Conservation (phyloP, 2,329 filamentous ascomycete genomes). For the Neonectria hederae region DNA sequence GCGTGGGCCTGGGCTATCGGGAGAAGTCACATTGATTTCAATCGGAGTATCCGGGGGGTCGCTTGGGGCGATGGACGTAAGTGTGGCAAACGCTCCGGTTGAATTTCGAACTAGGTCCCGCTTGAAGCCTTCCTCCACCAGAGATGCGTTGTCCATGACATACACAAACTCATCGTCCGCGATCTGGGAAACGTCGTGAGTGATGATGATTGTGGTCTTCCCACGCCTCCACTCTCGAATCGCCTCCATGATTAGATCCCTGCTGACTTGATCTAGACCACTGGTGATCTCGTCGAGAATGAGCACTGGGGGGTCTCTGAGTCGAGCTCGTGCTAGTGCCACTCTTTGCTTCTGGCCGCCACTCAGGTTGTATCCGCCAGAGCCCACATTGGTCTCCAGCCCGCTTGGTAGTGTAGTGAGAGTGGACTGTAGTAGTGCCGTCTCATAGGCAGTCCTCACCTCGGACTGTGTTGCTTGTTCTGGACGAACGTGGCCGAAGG, state of each 20-base stretch:
- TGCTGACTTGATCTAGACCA: conserved; percentile 79
- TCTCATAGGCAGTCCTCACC: conserved; percentile 69
- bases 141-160: conserved; percentile 73
- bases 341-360: conserved; percentile 87
- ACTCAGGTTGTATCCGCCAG: conserved; percentile 76
- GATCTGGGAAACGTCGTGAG: conserved; percentile 87
- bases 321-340: conserved; percentile 78
- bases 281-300: conserved; percentile 92
- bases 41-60: conserved; percentile 13
- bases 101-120: conserved; percentile 59
- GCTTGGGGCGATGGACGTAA: conserved; percentile 41
- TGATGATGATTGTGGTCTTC: conserved; percentile 93
- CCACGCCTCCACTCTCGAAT: conserved; percentile 80
- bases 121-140: conserved; percentile 76
- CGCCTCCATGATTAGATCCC: conserved; percentile 74
- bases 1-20: conserved; percentile 14
- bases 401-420: conserved; percentile 74
- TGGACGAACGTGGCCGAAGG: conserved; percentile 69
- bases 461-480: conserved; percentile 60
- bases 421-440: conserved; percentile 75
- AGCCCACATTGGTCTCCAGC: conserved; percentile 75
- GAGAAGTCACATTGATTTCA: conserved; percentile 30
- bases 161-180: conserved; percentile 78
- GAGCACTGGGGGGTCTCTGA: conserved; percentile 81
- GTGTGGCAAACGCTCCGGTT: conserved; percentile 57